These are phyloP conservation scores for Erythrobasidium yunnanense DNA, from an alignment of 768 basidiomycete genomes.

Conservation along the genomic window DNA sequence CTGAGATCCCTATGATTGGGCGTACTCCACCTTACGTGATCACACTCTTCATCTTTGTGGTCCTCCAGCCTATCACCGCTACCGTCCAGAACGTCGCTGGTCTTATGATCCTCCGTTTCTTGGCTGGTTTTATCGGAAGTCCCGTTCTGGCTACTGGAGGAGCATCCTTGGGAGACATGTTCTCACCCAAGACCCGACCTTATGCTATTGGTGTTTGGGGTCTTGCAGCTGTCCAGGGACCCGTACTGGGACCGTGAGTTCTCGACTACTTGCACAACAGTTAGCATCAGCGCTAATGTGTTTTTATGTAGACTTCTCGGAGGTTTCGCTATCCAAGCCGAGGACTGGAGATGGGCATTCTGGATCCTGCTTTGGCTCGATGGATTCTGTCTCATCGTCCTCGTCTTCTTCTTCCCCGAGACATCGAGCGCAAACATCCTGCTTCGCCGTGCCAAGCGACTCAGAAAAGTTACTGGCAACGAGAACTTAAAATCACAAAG, in stretches of 20 bases:
- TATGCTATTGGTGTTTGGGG: conserved; percentile 40
- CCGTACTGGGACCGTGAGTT: conserved; percentile 40
- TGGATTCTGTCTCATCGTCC: conserved; percentile 39
- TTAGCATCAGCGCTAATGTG: too few species aligned
- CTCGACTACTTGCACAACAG: conserved; percentile 5
- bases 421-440: conserved; percentile 40
- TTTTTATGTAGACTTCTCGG: not conserved
- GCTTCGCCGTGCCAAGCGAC: conserved; percentile 39
- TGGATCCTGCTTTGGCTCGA: conserved; percentile 34
- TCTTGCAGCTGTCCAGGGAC: conserved; percentile 37
- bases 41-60: conserved; percentile 41
- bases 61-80: conserved; percentile 40
- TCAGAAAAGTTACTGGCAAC: conserved; percentile 41
- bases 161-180: conserved; percentile 33
- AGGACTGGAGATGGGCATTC: conserved; percentile 42
- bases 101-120: conserved; percentile 39
- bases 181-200: conserved; percentile 22
- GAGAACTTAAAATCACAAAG: conserved; percentile 30
- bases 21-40: conserved; percentile 42
- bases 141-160: conserved; percentile 43
- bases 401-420: conserved; percentile 41
- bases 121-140: conserved; percentile 42
- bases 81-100: conserved; percentile 40
- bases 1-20: conserved; percentile 43
- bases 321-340: conserved; percentile 38